These are phyloP conservation scores for Codiaeum variegatum DNA, from an alignment of 441 rosid species.

Conservation along the genomic window DNA sequence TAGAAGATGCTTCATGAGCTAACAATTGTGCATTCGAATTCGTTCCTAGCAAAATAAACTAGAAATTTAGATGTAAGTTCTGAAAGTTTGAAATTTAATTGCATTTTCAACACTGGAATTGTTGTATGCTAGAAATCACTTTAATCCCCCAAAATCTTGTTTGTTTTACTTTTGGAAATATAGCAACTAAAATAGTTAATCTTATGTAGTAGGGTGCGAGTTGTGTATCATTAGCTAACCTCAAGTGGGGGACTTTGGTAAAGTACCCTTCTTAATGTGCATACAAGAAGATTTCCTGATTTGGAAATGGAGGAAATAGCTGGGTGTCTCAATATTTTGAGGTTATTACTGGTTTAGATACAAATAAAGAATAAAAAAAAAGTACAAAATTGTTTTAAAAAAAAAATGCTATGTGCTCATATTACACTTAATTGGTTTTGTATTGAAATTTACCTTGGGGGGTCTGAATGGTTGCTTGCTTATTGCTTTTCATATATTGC, in stretches of 20 bases:
- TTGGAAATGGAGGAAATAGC: neutral
- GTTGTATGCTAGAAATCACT: too few relatives aligned
- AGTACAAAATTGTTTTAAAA: neutral
- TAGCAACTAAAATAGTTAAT: neutral
- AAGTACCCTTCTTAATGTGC: neutral
- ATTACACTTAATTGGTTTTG: neutral
- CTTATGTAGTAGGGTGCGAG: neutral
- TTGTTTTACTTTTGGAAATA: neutral
- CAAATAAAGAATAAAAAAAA: neutral
- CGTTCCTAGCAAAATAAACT: too few relatives aligned
- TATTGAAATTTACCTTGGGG: neutral
- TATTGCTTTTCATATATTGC: neutral
- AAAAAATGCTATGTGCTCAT: neutral
- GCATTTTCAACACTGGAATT: too few relatives aligned
- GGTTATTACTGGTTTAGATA: neutral
- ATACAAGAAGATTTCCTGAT: neutral
- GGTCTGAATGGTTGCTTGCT: neutral
- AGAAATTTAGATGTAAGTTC: too few relatives aligned
- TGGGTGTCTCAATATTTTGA: neutral
- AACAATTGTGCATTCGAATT: too few relatives aligned
- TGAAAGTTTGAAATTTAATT: too few relatives aligned
- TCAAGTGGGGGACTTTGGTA: neutral
- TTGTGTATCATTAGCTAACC: neutral
- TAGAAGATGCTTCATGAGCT: too few relatives aligned
- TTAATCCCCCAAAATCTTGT: too few relatives aligned